Evolutionary conservation across 2,329 filamentous ascomycete genomes (phyloP), one percentile per base, ranked within the genome.

Genomic region (Arthroderma sp.): DNA sequence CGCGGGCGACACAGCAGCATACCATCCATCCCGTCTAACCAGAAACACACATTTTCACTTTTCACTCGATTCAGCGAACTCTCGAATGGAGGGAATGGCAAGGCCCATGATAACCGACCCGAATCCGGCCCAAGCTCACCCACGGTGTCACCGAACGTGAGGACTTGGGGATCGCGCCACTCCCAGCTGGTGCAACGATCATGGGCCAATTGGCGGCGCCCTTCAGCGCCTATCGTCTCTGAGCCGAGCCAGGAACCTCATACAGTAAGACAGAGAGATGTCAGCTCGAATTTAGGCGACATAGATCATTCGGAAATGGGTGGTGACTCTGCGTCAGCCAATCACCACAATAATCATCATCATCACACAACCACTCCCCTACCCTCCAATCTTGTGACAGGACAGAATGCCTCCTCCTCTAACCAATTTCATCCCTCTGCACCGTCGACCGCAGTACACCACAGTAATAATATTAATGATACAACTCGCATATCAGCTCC

Each of bases 1-100:
- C 52, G 50, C 37, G 38, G 44, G 43, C 46, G 43, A 38, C 51
- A 47, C 30, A 42, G 43, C 15, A 50, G 46, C 33, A 51, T 38
- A 11, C 36, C 38, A 22, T 36, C 11, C 11, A 38, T 3, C 29
- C 36, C 27, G 29, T 30, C 11, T 42, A 33, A 29, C 10, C 34
- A 43, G 31, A 22, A 36, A 43, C 40, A 28, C 10, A 32, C 38
- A 38, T 32, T 45, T 7, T 22, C 47, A 37, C 38, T 45, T 32
- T 39, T 29, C 1, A 34, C 9, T 9, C 8, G 11, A 34, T 11
- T 11, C 11, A 34, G 32, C 8, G 7, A 27, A 28, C 7, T 27
- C 34, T 6, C 15, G 27, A 28, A 30, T 8, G 11, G 34, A 38
- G 28, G 36, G 6, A 42, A 10, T 34, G 40, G 34, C 38, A 46